Conservation (phyloP, 2,329 filamentous ascomycete species). For the Trichoderma harzianum region DNA sequence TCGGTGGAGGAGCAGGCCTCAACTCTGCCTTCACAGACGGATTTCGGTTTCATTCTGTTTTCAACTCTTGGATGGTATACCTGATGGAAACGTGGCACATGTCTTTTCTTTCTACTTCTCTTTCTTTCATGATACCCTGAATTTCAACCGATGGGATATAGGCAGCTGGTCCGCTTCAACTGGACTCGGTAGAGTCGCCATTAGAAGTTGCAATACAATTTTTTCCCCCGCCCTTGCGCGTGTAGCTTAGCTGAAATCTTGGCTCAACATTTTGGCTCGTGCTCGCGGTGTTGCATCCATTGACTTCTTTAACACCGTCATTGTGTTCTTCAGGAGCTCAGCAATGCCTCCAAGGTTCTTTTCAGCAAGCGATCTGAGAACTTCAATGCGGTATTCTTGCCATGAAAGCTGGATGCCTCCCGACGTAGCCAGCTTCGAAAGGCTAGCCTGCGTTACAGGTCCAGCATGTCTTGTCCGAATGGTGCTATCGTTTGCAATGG, state of each 20-base stretch:
- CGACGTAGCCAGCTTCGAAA: slow-evolving; percentile 59
- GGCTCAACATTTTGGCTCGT: slow-evolving; percentile 20
- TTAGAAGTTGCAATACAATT: neutral
- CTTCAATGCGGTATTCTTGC: slow-evolving; percentile 72
- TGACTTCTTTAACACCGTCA: slow-evolving; percentile 65
- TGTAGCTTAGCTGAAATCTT: neutral
- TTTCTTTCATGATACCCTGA: slow-evolving; percentile 34
- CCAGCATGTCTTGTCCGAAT: slow-evolving; percentile 56
- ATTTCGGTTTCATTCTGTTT: slow-evolving; percentile 22
- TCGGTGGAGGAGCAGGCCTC: slow-evolving; percentile 27
- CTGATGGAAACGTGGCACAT: neutral
- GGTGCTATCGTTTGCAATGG: slow-evolving; percentile 37
- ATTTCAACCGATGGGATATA: slow-evolving; percentile 31
- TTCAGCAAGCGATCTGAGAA: slow-evolving; percentile 64
- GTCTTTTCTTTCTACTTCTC: slow-evolving; percentile 12
- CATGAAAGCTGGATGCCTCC: slow-evolving; percentile 67
- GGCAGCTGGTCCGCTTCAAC: slow-evolving; percentile 18
- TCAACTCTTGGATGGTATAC: slow-evolving; percentile 25
- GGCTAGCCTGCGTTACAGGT: slow-evolving; percentile 66
- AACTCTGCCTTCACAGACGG: slow-evolving; percentile 30
- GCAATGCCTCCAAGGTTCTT: slow-evolving; percentile 64
- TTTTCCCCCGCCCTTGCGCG: neutral
- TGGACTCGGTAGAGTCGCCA: slow-evolving; percentile 11
- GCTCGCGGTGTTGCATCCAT: slow-evolving; percentile 31
- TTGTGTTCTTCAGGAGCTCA: slow-evolving; percentile 74